Conservation (phyloP, 2,329 filamentous ascomycete species). For the Domatiomyces catenatus region DNA sequence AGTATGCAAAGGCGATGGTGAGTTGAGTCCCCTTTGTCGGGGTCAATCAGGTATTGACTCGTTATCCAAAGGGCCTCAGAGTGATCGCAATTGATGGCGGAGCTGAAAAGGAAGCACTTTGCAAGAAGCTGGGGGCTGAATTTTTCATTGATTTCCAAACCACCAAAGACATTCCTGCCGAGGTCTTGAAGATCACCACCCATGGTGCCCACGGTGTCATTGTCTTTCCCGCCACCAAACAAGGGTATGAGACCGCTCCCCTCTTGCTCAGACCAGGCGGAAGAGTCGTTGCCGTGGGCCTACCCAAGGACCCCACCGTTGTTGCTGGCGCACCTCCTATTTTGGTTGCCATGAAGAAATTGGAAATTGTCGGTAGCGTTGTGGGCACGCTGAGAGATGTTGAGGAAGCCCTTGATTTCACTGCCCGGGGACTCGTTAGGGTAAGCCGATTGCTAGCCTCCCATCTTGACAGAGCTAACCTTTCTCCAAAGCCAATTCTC, state of each 20-base stretch:
- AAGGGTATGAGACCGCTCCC: constrained; percentile 24
- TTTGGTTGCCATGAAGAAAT: constrained; percentile 24
- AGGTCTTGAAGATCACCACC: constrained; percentile 23
- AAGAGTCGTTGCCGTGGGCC: constrained; percentile 25
- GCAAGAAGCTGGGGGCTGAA: constrained; percentile 25
- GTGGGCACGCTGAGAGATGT: constrained; percentile 31
- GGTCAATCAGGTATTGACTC: background rate
- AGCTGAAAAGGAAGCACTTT: constrained; percentile 23
- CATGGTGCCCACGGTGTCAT: constrained; percentile 26
- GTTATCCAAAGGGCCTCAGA: constrained; percentile 19
- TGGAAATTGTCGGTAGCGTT: constrained; percentile 30
- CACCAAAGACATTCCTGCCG: constrained; percentile 22
- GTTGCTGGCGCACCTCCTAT: constrained; percentile 27
- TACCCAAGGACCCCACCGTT: constrained; percentile 21
- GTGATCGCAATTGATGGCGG: constrained; percentile 27
- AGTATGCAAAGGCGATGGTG: constrained; percentile 23
- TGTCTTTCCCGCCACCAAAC: constrained; percentile 24
- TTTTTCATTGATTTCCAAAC: constrained; percentile 24
- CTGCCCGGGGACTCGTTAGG: constrained; percentile 26
- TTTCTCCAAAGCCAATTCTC: constrained; percentile 10
- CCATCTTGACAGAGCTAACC: background rate
- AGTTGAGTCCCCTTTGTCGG: background rate
- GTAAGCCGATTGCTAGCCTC: constrained; percentile 5
- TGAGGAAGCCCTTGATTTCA: constrained; percentile 32
- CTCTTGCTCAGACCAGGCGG: constrained; percentile 22